A percentile compares a stretch with the other conserved stretches of the same genome.
Evolutionary conservation across 169 alveolate genomes (phyloP).

Genomic region (Theileria orientalis): DNA sequence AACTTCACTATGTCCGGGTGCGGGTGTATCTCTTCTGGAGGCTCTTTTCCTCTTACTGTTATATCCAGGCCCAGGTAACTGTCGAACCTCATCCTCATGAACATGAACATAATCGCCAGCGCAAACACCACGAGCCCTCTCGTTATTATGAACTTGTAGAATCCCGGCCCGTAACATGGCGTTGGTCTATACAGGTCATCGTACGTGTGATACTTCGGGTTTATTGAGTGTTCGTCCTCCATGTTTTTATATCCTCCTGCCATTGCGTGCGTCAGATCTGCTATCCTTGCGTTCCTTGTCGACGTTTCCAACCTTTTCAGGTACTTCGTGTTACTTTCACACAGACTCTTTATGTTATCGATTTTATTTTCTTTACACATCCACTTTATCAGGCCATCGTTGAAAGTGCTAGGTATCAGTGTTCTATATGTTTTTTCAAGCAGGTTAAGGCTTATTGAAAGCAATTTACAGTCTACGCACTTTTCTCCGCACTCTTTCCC

Average conservation of each 20-base stretch:
- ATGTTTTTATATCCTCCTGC: neutral
- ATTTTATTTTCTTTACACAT: no score
- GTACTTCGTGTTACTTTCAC: no score
- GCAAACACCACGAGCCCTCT: neutral
- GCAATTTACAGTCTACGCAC: no score
- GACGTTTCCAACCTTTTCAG: neutral
- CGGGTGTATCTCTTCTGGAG: no score
- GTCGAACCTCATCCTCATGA: neutral
- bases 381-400: no score
- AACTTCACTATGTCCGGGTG: neutral
- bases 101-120: neutral
- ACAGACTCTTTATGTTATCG: no score
- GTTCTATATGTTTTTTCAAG: no score
- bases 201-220: neutral
- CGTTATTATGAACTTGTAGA: neutral
- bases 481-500: no score
- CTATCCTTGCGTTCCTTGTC: neutral
- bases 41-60: neutral
- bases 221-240: neutral
- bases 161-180: neutral
- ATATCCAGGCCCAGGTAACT: neutral
- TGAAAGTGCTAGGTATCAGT: no score
- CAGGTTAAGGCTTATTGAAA: no score
- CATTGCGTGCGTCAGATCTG: neutral
- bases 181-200: neutral